These are phyloP conservation scores for Ophiostoma himal-ulmi DNA, from an alignment of 2,329 filamentous ascomycete species.

Conservation along the genomic window DNA sequence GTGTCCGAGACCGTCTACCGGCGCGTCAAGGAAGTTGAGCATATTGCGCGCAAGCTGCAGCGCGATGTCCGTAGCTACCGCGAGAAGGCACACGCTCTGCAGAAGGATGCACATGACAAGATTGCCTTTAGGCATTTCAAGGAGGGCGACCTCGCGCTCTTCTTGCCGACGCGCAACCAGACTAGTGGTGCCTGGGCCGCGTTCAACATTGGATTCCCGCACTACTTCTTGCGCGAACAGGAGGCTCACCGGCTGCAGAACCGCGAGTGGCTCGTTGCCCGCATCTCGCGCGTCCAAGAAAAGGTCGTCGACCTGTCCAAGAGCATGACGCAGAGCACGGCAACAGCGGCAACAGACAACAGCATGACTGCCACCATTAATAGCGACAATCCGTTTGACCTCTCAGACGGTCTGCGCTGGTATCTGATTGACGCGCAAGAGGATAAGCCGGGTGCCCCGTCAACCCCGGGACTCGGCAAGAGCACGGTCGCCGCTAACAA, in stretches of 20 bases:
- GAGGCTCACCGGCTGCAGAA: constrained; percentile 77
- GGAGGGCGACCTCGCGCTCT: constrained; percentile 88
- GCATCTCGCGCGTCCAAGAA: constrained; percentile 86
- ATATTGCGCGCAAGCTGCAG: constrained; percentile 87
- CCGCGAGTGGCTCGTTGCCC: constrained; percentile 92
- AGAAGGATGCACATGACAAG: constrained; percentile 87
- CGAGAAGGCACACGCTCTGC: constrained; percentile 73
- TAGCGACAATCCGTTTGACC: constrained; percentile 84
- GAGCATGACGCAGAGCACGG: constrained; percentile 47
- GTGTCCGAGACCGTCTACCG: constrained; percentile 83
- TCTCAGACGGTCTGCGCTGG: constrained; percentile 92
- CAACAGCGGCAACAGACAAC: constrained; percentile 33
- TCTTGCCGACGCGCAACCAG: constrained; percentile 90
- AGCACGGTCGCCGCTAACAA: constrained; percentile 84
- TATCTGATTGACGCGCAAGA: constrained; percentile 91
- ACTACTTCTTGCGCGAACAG: constrained; percentile 93
- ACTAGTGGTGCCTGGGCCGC: constrained; percentile 93
- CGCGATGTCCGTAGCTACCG: constrained; percentile 81
- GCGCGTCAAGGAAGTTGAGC: constrained; percentile 87
- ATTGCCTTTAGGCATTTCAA: constrained; percentile 96
- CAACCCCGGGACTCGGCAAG: constrained; percentile 87
- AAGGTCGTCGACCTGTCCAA: constrained; percentile 88
- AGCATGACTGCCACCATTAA: constrained; percentile 46
- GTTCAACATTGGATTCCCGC: constrained; percentile 95
- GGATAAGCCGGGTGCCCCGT: constrained; percentile 84